A percentile compares a stretch with the other conserved stretches of the same genome.
These are phyloP conservation scores for Amauroascus verrucosus DNA, from an alignment of 2,329 filamentous ascomycete species.

Conservation along the genomic window DNA sequence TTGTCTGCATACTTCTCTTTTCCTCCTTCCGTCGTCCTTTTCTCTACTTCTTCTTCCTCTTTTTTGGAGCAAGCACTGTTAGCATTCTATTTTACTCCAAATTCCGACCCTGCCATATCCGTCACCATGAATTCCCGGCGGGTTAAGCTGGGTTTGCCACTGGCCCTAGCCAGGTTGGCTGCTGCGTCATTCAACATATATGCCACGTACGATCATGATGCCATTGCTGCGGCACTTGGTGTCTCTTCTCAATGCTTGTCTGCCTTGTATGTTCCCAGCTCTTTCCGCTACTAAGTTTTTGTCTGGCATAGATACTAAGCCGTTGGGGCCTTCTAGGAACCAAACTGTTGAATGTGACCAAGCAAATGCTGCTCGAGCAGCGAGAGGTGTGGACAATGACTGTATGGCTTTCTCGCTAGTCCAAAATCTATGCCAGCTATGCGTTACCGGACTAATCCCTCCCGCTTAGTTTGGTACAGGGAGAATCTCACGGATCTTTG, in stretches of 20 bases:
- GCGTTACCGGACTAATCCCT: neutral
- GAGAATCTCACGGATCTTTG: slow-evolving; percentile 16
- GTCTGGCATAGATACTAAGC: neutral
- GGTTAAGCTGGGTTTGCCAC: slow-evolving; percentile 1
- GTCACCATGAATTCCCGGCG: slow-evolving; percentile 2
- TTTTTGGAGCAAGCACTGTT: neutral
- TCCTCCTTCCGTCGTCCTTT: neutral
- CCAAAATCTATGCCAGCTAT: too few species aligned
- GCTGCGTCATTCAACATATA: slow-evolving; percentile 16
- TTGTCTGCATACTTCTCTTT: neutral
- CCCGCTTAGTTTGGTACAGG: slow-evolving; percentile 14
- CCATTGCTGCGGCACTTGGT: slow-evolving; percentile 13
- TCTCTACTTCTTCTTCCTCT: neutral
- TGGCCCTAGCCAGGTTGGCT: slow-evolving; percentile 6
- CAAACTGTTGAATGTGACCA: slow-evolving; percentile 17
- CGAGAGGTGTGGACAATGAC: slow-evolving; percentile 14
- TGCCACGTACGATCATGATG: slow-evolving; percentile 14
- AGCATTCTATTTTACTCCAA: neutral
- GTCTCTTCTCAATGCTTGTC: slow-evolving; percentile 14
- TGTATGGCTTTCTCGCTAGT: slow-evolving; percentile 9
- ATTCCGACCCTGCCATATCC: neutral
- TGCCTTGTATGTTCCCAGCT: slow-evolving; percentile 14
- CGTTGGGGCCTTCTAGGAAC: slow-evolving; percentile 9
- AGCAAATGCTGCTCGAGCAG: slow-evolving; percentile 15
- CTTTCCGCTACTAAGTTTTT: neutral